phyloP scores from a whole-genome alignment of 1,139 yeast species.

The Lodderomyces pseudojiufengensis region DNA sequence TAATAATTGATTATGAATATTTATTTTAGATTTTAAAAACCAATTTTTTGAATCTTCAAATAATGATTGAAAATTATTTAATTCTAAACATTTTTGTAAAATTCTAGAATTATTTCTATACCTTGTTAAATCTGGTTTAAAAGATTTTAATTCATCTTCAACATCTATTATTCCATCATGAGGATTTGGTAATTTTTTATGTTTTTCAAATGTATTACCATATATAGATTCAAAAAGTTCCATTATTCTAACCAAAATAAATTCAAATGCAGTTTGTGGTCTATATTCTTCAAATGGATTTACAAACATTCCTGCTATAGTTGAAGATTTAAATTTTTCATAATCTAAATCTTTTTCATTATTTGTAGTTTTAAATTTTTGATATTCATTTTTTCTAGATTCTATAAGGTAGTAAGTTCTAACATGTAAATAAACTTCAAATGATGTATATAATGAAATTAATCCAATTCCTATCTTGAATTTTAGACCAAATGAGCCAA shows the following conservation, averaged over 20 bases:
- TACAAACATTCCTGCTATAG: conserved; percentile 75
- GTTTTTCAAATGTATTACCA: conserved; percentile 55
- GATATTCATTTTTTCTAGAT: conserved; percentile 43
- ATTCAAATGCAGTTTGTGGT: conserved; percentile 86
- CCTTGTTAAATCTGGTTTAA: conserved; percentile 54
- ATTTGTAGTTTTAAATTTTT: conserved; percentile 10
- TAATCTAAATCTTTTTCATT: conserved; percentile 19
- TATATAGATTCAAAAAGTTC: conserved; percentile 67
- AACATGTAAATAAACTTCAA: conserved; percentile 59
- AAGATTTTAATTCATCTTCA: conserved; percentile 54
- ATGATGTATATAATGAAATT: conserved; percentile 61
- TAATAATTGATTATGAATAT: conserved; percentile 46
- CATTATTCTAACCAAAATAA: conserved; percentile 62
- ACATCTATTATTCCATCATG: conserved; percentile 47
- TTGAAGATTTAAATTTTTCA: conserved; percentile 44
- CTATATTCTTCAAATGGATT: conserved; percentile 92
- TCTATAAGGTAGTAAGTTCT: conserved; percentile 55
- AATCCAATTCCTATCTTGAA: conserved; percentile 50
- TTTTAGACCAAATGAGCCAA: conserved; percentile 19
- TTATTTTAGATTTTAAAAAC: conserved; percentile 16
- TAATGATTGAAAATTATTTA: conserved; percentile 19
- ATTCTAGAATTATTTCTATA: conserved; percentile 29
- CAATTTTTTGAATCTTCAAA: conserved; percentile 2
- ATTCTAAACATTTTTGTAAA: conserved; percentile 25
- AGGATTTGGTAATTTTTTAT: conserved; percentile 36